Evolutionary conservation across 306 rosid genomes (phyloP).

Genomic region (Casuarina equisetifolia): DNA sequence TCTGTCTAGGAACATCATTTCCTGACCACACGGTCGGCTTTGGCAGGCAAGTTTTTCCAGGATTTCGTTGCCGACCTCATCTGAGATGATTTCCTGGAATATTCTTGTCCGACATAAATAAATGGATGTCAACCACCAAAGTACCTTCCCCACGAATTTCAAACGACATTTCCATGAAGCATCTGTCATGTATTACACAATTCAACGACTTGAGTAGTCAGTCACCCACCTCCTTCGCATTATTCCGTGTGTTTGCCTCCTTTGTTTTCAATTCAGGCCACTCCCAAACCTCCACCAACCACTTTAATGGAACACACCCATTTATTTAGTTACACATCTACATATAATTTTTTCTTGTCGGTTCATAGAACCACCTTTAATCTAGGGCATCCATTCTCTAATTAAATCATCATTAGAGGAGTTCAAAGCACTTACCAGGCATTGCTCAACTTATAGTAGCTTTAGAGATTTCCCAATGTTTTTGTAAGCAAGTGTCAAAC

Average conservation of each 20-base stretch:
- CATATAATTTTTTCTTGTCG: too few relatives aligned
- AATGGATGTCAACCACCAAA: neutral
- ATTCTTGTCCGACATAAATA: neutral
- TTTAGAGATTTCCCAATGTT: too few relatives aligned
- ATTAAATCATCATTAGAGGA: too few relatives aligned
- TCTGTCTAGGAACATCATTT: neutral
- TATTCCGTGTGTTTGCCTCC: neutral
- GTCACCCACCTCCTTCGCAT: neutral
- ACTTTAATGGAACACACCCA: neutral
- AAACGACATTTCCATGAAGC: neutral
- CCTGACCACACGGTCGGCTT: neutral
- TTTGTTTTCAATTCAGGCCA: neutral
- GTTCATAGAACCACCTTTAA: too few relatives aligned
- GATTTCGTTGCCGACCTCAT: neutral
- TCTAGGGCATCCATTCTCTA: too few relatives aligned
- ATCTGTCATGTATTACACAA: neutral
- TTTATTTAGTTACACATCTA: too few relatives aligned
- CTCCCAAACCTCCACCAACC: neutral
- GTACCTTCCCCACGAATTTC: neutral
- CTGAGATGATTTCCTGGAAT: neutral
- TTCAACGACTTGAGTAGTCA: neutral
- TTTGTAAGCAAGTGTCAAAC: too few relatives aligned
- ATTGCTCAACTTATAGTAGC: too few relatives aligned
- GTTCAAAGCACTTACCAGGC: too few relatives aligned
- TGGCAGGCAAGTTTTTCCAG: neutral